A percentile compares a stretch with the other conserved stretches of the same genome.
phyloP scores from a whole-genome alignment of 192 early-diverging fungal species.

The Coemansia sp. region DNA sequence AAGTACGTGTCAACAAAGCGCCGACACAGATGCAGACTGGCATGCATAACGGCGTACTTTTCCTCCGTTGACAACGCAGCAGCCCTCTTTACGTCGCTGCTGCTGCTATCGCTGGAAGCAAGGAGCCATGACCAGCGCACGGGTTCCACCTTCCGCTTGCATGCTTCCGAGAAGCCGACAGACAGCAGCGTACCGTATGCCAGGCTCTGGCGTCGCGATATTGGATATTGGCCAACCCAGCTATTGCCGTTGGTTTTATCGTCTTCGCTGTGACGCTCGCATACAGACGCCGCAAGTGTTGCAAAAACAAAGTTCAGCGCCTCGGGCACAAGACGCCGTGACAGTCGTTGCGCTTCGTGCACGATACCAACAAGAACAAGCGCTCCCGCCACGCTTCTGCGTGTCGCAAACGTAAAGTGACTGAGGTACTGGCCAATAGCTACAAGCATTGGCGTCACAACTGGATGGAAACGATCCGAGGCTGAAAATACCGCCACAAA shows the following conservation, averaged over 20 bases:
- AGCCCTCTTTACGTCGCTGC: background rate
- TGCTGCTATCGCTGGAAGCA: background rate
- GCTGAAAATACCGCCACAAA: constrained; percentile 82
- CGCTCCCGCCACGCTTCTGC: constrained; percentile 69
- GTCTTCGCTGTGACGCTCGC: background rate
- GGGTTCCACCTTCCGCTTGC: constrained; percentile 6
- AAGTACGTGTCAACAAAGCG: constrained; percentile 54
- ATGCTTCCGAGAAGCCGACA: constrained; percentile 12
- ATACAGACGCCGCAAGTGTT: constrained; percentile 34
- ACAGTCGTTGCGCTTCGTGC: constrained; percentile 63
- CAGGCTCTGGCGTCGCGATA: constrained; percentile 34
- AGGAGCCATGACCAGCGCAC: constrained; percentile 42
- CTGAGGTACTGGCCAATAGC: constrained; percentile 77
- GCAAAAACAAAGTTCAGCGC: constrained; percentile 62
- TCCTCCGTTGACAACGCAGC: constrained; percentile 9
- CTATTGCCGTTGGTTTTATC: constrained; percentile 9
- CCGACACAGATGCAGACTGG: constrained; percentile 17
- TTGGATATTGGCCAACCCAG: constrained; percentile 32
- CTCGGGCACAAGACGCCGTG: constrained; percentile 77
- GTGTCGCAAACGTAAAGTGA: constrained; percentile 60
- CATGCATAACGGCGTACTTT: constrained; percentile 32
- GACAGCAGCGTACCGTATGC: constrained; percentile 15
- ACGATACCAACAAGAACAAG: constrained; percentile 76
- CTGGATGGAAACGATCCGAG: constrained; percentile 87
- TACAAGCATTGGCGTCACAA: constrained; percentile 82